Evolutionary conservation across 1,284 basidiomycete species (phyloP).

Genomic region (Lentinula novae-zelandiae): DNA sequence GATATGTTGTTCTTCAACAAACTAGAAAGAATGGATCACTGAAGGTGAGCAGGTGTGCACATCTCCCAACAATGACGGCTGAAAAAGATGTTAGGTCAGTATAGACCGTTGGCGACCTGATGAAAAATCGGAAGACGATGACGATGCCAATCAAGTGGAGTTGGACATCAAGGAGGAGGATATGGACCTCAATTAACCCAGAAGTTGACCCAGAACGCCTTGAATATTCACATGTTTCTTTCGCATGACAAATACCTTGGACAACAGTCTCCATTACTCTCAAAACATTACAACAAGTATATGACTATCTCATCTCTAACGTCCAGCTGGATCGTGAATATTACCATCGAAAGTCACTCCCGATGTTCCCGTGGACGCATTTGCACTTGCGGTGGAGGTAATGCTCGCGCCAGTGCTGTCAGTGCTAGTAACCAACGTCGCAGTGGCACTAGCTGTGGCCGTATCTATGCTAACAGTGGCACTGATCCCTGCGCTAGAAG

Average conservation of each 20-base stretch:
- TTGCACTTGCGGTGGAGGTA: not conserved
- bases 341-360: constrained; percentile 6
- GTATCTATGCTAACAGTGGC: not conserved
- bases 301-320: not conserved
- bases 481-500: not conserved
- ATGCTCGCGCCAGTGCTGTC: not conserved
- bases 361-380: not conserved
- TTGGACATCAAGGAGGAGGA: not conserved
- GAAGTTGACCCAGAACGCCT: not conserved
- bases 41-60: not conserved
- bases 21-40: not conserved
- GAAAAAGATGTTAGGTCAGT: not conserved
- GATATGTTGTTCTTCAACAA: not conserved
- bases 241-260: too few species aligned
- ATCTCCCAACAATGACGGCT: not conserved
- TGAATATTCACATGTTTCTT: too few species aligned
- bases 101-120: not conserved
- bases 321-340: constrained; percentile 14
- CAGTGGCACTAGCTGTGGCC: not conserved
- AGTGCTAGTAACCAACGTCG: not conserved
- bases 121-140: not conserved
- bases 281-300: not conserved
- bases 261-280: not conserved
- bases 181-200: not conserved
- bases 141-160: not conserved